These are phyloP conservation scores for Endogone sp. DNA, from an alignment of 192 early-diverging fungal species.

Conservation along the genomic window DNA sequence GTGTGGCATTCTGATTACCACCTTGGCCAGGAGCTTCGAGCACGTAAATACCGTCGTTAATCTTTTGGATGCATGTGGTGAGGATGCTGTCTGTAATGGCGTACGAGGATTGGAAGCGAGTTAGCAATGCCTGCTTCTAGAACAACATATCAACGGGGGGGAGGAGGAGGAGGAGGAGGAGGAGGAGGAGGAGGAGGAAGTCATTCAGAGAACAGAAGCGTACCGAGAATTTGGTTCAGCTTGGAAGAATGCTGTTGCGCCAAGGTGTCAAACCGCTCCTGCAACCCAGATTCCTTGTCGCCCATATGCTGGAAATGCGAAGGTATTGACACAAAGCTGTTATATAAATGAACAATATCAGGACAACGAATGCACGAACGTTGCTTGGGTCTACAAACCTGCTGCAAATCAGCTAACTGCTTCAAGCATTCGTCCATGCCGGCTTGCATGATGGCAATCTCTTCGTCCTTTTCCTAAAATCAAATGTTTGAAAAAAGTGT, in stretches of 20 bases:
- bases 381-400: slow-evolving; percentile 21
- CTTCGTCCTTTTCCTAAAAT: slow-evolving; percentile 66
- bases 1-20: slow-evolving; percentile 85
- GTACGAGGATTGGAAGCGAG: slow-evolving; percentile 5
- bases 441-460: slow-evolving; percentile 71
- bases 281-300: slow-evolving; percentile 45
- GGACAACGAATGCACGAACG: too few species aligned
- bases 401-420: slow-evolving; percentile 69
- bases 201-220: background rate
- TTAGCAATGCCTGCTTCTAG: too few species aligned
- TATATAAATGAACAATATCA: too few species aligned
- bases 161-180: too few species aligned
- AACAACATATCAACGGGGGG: too few species aligned
- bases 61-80: slow-evolving; percentile 78
- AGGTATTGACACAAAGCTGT: too few species aligned
- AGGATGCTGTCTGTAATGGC: slow-evolving; percentile 72
- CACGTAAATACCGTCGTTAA: slow-evolving; percentile 82
- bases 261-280: slow-evolving; percentile 63
- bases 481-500: too few species aligned
- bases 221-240: slow-evolving; percentile 70
- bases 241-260: slow-evolving; percentile 59
- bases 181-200: slow-evolving; percentile 2
- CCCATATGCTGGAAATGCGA: slow-evolving; percentile 10
- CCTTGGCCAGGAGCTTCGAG: slow-evolving; percentile 75
- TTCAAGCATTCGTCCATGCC: slow-evolving; percentile 79